Base-by-base conservation (phyloP, 116 monocot species). In the Zostera marina region DNA sequence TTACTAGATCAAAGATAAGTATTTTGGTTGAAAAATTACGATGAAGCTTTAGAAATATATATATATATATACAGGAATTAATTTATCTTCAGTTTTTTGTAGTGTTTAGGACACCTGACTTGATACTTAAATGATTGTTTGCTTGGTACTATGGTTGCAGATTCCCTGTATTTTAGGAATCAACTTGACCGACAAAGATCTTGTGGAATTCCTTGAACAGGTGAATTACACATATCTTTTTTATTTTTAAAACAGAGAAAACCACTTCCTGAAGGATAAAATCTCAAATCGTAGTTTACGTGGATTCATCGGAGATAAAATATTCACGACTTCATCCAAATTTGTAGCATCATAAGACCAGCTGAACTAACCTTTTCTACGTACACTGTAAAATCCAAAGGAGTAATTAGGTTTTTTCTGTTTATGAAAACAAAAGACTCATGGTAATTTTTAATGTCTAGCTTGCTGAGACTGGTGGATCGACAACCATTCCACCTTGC, bases 391-490 rank as follows among this genome's bases (percentile, higher is more conserved):
- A 26, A 26, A 26, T 26, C 26, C 26, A 26, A 26, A 26, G 26
- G 26, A 26, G 26, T 26, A 26, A 26, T 26, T 2, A 26, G 4
- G 4, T 5, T 15, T 13, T 49, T 49, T 49, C 49, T 19, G 16
- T 20, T 16, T 49, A 7, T 17, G 8, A 11, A 11, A 15, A 49
- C 16, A 12, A n/a, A n/a, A 38, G 24, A 5, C 39, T 26, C 6
- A 24, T 38, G 21, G 10, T 15, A 4, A 13, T 15, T 56, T 38
- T 48, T 3, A 48, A 57, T 11, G 24, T 61, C 26, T 61, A 96
- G 96, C 85, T 96, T 71, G 77, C 78, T 63, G 85, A 88, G 58
- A 96, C 96, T 11, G 96, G 85, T 72, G 96, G 96, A 51, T 82
- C 96, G 47, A 71, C 88, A 66, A 71, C 66, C 21, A 61, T 82